Evolutionary conservation across 371 early-diverging fungal species (phyloP).

Genomic region (Ordospora pajunii): DNA sequence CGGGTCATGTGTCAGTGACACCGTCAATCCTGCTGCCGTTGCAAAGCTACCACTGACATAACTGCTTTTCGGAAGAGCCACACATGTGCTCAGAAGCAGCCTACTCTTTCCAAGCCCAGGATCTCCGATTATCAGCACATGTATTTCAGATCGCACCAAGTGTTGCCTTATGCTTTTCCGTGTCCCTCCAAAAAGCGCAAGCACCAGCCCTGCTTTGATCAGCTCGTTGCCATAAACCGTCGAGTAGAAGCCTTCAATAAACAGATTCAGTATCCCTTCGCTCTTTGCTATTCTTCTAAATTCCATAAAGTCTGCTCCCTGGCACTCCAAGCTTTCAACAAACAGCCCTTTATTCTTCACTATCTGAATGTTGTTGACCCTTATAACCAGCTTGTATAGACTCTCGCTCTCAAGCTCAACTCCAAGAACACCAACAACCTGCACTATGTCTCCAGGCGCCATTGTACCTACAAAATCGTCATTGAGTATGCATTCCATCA

Average conservation of each 20-base stretch:
- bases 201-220: slow-evolving; percentile 66
- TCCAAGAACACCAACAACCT: slow-evolving; percentile 48
- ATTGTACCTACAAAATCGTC: slow-evolving; percentile 53
- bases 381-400: slow-evolving; percentile 47
- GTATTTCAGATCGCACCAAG: slow-evolving; percentile 52
- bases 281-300: slow-evolving; percentile 60
- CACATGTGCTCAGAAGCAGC: slow-evolving; percentile 62
- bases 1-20: slow-evolving; percentile 67
- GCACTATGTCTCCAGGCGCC: slow-evolving; percentile 57
- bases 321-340: neutral
- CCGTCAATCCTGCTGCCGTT: slow-evolving; percentile 70
- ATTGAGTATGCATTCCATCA: slow-evolving; percentile 46
- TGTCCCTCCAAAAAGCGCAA: slow-evolving; percentile 66
- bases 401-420: slow-evolving; percentile 42
- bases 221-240: slow-evolving; percentile 67
- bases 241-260: slow-evolving; percentile 65
- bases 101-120: slow-evolving; percentile 67
- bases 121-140: slow-evolving; percentile 63
- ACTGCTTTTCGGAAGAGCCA: slow-evolving; percentile 64
- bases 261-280: slow-evolving; percentile 56
- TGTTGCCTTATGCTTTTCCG: slow-evolving; percentile 38
- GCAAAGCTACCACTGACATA: slow-evolving; percentile 66
- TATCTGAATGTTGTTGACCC: slow-evolving; percentile 46
- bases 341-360: slow-evolving; percentile 45
- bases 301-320: slow-evolving; percentile 24